phyloP scores from a whole-genome alignment of 805 yeast genomes.

The Ogataea pini region DNA sequence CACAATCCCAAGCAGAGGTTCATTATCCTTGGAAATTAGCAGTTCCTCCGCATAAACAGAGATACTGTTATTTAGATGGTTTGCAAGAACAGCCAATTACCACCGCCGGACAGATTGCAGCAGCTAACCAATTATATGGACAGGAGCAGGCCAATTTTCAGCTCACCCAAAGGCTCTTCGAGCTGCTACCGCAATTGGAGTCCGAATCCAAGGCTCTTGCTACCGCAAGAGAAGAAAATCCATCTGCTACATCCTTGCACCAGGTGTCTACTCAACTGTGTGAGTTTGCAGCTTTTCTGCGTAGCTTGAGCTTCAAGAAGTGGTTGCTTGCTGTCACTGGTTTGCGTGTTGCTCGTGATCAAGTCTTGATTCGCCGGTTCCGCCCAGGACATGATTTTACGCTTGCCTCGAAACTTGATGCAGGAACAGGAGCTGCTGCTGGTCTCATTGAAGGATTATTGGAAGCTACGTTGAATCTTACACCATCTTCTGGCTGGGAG shows the following conservation, averaged over 20 bases:
- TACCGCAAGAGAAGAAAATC: constrained; percentile 15
- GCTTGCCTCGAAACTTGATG: constrained; percentile 64
- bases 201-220: neutral
- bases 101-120: constrained; percentile 36
- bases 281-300: constrained; percentile 58
- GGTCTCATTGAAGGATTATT: constrained; percentile 50
- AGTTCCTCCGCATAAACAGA: constrained; percentile 90
- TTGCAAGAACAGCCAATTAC: constrained; percentile 37
- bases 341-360: constrained; percentile 61
- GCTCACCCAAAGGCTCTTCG: constrained; percentile 19
- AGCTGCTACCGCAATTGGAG: constrained; percentile 7
- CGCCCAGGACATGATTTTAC: constrained; percentile 95
- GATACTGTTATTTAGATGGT: constrained; percentile 83
- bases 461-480: constrained; percentile 80
- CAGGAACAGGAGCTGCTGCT: constrained; percentile 24
- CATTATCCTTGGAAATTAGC: constrained; percentile 84
- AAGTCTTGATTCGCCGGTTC: constrained; percentile 76
- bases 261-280: constrained; percentile 41
- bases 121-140: constrained; percentile 31
- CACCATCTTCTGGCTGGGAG: constrained; percentile 85
- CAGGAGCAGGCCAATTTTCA: constrained; percentile 61
- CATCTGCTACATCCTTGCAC: constrained; percentile 17
- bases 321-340: constrained; percentile 69
- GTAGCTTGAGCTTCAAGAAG: constrained; percentile 61
- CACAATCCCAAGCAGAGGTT: constrained; percentile 56